Evolutionary conservation across 257 asterid species (phyloP), one percentile per base, ranked within the genome.

Genomic region (Capsicum chinense): DNA sequence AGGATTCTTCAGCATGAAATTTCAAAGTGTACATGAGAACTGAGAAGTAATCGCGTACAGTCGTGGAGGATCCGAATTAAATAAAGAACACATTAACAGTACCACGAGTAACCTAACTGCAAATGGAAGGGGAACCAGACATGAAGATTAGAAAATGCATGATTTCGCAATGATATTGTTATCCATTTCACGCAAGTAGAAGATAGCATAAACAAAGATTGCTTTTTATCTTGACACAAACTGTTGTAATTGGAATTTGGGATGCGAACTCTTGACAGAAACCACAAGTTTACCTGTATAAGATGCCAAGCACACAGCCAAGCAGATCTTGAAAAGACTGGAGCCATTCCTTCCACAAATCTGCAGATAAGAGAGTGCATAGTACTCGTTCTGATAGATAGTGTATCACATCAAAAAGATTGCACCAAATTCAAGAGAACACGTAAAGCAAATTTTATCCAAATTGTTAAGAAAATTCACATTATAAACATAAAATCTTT

Each of bases 291-390:
- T 50, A 91, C 99, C 93, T 95, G 99, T 91, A 97, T 97, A 86
- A 97, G 90, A 90, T 97, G 95, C 99, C 99, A 97, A 85, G 97
- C 97, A 92, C 99, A 97, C 35, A 85, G 89, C 99, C 99, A 97
- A 9, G 99, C 98, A 54, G 98, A 88, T 90, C 91, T 91, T 62
- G 99, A 97, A 83, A 97, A 97, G 33, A 97, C 99, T 1, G 99
- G 99, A 88, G 99, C 99, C 99, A 97, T 97, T 86, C 99, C 99
- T 92, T 97, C 99, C 79, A 97, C 99, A 85, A 95, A 97, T 85
- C 99, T 97, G 94, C 87, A 89, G 76, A 85, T 56, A 54, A 78
- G 82, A 54, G 50, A 1, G 42, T 2, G 0, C 3, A 54, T 78
- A 0, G 5, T 7, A 54, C 64, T 14, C 33, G 26, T 26, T 78